A percentile compares a stretch with the other conserved stretches of the same genome.
Conservation (phyloP, 148 eudicot genomes). For the Vaccinium macrocarpon region DNA sequence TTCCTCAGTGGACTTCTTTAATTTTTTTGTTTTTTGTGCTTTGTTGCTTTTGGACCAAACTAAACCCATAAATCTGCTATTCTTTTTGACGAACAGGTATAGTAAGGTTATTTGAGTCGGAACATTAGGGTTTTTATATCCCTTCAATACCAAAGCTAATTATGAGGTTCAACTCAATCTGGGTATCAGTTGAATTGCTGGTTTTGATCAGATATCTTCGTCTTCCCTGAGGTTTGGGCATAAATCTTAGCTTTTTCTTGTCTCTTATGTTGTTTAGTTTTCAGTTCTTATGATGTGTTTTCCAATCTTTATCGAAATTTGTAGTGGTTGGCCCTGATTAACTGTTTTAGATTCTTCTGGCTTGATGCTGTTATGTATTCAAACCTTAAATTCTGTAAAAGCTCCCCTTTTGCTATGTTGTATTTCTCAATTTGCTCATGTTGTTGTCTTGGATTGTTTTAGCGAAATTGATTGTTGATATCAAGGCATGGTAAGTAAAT, state of each 20-base stretch:
- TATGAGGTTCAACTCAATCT: conserved; percentile 16
- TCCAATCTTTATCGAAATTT: neutral
- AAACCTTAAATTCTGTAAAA: neutral
- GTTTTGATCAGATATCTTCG: neutral
- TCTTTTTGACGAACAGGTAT: neutral
- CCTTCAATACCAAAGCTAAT: neutral
- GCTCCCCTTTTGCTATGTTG: neutral
- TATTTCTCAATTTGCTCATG: neutral
- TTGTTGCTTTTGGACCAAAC: conserved; percentile 20
- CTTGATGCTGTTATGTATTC: neutral
- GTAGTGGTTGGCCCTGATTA: neutral
- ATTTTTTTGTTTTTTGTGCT: neutral
- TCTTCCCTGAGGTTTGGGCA: conserved; percentile 11
- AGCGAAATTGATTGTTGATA: neutral
- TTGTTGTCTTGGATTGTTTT: neutral
- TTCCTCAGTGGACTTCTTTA: conserved; percentile 9
- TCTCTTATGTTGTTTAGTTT: neutral
- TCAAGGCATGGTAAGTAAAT: neutral
- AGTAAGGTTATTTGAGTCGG: conserved; percentile 10
- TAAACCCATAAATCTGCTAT: neutral
- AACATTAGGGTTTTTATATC: neutral
- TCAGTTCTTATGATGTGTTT: neutral
- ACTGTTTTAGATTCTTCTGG: conserved; percentile 1
- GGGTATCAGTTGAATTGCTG: conserved; percentile 18
- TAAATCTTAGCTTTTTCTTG: neutral